phyloP scores from a whole-genome alignment of 352 stramenopile genomes.

The Globisporangium acanthophoron region DNA sequence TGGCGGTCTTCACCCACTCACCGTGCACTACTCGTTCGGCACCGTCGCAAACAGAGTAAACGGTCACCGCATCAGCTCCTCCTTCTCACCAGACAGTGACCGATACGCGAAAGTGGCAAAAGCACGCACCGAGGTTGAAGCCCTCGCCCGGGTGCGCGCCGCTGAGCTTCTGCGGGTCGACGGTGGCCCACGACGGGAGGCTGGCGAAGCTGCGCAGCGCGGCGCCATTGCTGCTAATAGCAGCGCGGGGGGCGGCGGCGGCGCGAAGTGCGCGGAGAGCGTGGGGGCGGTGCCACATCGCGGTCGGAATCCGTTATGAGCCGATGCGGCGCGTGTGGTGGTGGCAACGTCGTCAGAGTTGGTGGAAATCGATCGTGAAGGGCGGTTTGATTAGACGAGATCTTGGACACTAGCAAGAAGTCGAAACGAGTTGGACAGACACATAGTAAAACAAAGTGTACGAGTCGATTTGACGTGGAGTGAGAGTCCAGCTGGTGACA shows the following conservation, averaged over 20 bases:
- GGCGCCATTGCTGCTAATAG: conserved; percentile 3
- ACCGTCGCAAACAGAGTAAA: neutral
- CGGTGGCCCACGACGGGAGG: conserved; percentile 88
- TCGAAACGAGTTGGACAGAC: too few relatives aligned
- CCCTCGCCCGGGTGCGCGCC: conserved; percentile 71
- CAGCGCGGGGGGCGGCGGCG: conserved; percentile 10
- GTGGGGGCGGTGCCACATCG: conserved; percentile 27
- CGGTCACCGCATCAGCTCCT: neutral
- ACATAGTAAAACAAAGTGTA: too few relatives aligned
- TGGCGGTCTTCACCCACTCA: conserved; percentile 73
- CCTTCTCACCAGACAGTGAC: neutral
- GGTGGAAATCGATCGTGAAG: too few relatives aligned
- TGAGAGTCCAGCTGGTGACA: too few relatives aligned
- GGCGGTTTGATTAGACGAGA: too few relatives aligned
- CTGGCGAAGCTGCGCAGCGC: conserved; percentile 43
- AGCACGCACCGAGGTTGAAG: conserved; percentile 77
- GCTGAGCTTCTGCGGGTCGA: conserved; percentile 87
- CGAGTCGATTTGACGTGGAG: too few relatives aligned
- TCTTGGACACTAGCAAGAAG: too few relatives aligned
- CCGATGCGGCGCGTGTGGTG: too few relatives aligned
- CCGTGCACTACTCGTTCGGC: conserved; percentile 62
- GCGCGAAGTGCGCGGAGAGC: conserved; percentile 18
- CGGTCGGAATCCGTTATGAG: too few relatives aligned
- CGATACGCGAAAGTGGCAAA: neutral
- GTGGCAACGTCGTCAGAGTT: too few relatives aligned